These are phyloP conservation scores for Saturnispora ahearnii DNA, from an alignment of 805 yeast species.

Conservation along the genomic window DNA sequence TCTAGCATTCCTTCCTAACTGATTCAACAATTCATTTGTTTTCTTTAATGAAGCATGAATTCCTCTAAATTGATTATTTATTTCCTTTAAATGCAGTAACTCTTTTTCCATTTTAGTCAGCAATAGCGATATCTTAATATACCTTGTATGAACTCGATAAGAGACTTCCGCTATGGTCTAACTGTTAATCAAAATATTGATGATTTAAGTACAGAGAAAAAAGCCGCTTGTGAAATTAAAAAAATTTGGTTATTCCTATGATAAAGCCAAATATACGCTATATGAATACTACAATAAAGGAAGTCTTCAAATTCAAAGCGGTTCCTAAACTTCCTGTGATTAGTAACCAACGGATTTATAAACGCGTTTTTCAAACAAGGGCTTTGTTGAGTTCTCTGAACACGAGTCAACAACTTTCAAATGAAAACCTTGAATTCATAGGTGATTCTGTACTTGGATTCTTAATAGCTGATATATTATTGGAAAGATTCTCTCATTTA, in stretches of 20 bases:
- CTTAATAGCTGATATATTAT: not conserved
- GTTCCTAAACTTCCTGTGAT: conserved; percentile 1
- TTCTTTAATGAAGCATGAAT: not conserved
- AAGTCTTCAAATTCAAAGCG: not conserved
- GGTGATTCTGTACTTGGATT: conserved; percentile 3
- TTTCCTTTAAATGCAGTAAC: conserved; percentile 1
- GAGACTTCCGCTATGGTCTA: too few species aligned
- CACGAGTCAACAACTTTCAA: not conserved
- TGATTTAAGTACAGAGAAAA: not conserved
- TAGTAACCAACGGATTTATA: not conserved
- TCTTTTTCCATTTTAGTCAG: conserved; percentile 3
- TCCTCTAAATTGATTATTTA: not conserved
- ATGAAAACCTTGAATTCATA: conserved; percentile 1
- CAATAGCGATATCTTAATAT: too few species aligned
- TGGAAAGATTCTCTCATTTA: not conserved
- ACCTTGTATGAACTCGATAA: too few species aligned
- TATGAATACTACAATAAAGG: not conserved
- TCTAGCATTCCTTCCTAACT: not conserved
- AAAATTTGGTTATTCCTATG: not conserved
- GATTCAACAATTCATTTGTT: not conserved
- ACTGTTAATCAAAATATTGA: not conserved
- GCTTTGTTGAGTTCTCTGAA: not conserved
- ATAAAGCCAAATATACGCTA: not conserved
- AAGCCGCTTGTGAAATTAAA: not conserved
- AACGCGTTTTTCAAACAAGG: not conserved